phyloP scores from a whole-genome alignment of 139 green algal genomes.

The Ostreobium quekettii region DNA sequence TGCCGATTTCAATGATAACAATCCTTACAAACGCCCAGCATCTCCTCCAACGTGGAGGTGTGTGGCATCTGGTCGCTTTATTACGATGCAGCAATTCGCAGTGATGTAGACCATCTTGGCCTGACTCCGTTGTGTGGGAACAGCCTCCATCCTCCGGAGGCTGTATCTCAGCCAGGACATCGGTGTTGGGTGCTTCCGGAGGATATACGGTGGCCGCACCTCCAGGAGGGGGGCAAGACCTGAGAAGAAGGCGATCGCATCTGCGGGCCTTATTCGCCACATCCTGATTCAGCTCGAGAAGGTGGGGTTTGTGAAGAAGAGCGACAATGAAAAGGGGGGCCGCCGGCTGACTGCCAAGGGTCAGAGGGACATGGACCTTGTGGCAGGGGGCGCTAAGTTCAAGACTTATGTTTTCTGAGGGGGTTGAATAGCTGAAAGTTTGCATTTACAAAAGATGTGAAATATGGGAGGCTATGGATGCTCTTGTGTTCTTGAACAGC shows the following conservation, averaged over 20 bases:
- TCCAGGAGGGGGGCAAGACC: constrained; percentile 69
- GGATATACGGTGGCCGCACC: constrained; percentile 74
- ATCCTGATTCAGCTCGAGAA: constrained; percentile 86
- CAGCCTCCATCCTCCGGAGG: constrained; percentile 85
- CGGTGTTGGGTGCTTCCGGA: constrained; percentile 84
- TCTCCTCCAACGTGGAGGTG: constrained; percentile 13
- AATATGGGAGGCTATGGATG: too few species aligned
- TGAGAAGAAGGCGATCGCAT: constrained; percentile 26
- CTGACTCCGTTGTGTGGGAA: too few species aligned
- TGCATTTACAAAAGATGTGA: too few species aligned
- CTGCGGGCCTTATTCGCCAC: constrained; percentile 68
- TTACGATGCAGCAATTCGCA: too few species aligned
- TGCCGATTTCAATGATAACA: too few species aligned
- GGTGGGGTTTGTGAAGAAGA: constrained; percentile 57
- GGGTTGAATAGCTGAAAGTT: too few species aligned
- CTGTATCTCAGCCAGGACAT: constrained; percentile 88
- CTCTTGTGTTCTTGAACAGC: too few species aligned
- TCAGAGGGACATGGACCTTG: constrained; percentile 87
- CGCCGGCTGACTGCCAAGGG: constrained; percentile 77
- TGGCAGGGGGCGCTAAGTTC: constrained; percentile 59
- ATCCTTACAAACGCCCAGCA: not conserved
- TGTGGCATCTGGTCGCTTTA: too few species aligned
- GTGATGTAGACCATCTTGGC: too few species aligned
- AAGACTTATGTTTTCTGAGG: constrained; percentile 12
- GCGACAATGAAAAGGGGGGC: constrained; percentile 57